Evolutionary conservation across 495 filamentous ascomycete genomes (phyloP).

Genomic region (Parathielavia appendiculata): DNA sequence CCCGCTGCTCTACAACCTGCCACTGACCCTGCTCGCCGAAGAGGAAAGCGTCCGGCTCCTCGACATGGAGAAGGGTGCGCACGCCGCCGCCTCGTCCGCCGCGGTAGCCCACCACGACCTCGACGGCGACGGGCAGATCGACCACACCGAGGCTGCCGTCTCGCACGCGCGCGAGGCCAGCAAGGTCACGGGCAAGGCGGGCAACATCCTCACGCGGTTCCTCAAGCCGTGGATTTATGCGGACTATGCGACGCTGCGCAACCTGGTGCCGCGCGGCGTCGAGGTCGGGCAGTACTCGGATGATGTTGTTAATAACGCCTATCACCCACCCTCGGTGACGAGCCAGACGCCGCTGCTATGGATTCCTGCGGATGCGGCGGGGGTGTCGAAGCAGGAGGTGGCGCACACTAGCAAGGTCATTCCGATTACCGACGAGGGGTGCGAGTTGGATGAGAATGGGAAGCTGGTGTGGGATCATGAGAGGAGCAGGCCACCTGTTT

Average conservation of each 20-base stretch:
- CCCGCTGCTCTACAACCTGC: slow-evolving; percentile 77
- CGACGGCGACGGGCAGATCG: slow-evolving; percentile 28
- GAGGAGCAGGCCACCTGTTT: slow-evolving; percentile 69
- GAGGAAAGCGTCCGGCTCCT: slow-evolving; percentile 53
- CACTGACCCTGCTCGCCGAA: slow-evolving; percentile 53
- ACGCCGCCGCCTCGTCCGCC: slow-evolving; percentile 22
- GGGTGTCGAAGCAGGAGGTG: slow-evolving; percentile 73
- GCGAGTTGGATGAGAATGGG: slow-evolving; percentile 73
- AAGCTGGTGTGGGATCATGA: slow-evolving; percentile 72
- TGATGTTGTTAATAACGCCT: slow-evolving; percentile 62
- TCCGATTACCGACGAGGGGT: slow-evolving; percentile 77
- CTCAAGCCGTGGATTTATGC: slow-evolving; percentile 72
- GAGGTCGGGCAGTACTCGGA: slow-evolving; percentile 50
- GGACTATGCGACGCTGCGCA: slow-evolving; percentile 66
- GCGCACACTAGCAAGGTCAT: slow-evolving; percentile 65
- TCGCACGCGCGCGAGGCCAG: slow-evolving; percentile 21
- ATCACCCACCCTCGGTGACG: slow-evolving; percentile 67
- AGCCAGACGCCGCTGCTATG: slow-evolving; percentile 67
- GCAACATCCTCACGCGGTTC: slow-evolving; percentile 58
- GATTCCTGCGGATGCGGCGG: slow-evolving; percentile 73
- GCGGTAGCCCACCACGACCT: slow-evolving; percentile 25
- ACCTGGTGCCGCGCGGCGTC: slow-evolving; percentile 58
- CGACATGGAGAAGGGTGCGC: slow-evolving; percentile 24
- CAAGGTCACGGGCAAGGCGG: slow-evolving; percentile 31
- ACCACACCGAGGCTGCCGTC: slow-evolving; percentile 23